phyloP scores from a whole-genome alignment of 352 stramenopile genomes.

The Pythium oligandrum region DNA sequence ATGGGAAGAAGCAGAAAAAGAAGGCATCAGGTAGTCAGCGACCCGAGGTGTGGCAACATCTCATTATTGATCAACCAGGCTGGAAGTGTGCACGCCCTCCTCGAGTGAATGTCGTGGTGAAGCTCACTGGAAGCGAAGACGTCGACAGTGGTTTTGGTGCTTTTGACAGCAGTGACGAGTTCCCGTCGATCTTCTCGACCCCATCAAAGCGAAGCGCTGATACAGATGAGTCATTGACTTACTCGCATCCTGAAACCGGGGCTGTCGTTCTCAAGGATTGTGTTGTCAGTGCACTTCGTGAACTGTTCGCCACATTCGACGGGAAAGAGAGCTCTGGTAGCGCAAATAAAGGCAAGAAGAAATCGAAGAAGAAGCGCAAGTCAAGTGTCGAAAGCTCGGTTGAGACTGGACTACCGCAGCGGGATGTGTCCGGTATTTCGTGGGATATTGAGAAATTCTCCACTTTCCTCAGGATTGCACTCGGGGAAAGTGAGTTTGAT shows the following conservation, averaged over 20 bases:
- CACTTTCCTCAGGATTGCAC: conserved; percentile 25
- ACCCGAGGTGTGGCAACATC: no score
- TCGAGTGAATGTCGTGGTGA: conserved; percentile 13
- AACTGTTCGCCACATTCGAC: conserved; percentile 11
- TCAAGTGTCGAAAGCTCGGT: conserved; percentile 2
- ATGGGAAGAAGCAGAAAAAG: background rate
- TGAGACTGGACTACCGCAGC: no score
- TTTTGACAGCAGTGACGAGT: conserved; percentile 5
- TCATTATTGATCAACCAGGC: no score
- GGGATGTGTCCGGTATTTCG: no score
- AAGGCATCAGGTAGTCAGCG: no score
- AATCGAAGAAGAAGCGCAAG: conserved; percentile 54
- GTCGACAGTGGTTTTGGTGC: conserved; percentile 1
- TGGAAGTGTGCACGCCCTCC: conserved; percentile 12
- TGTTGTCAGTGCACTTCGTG: conserved; percentile 3
- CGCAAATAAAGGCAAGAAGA: conserved; percentile 1
- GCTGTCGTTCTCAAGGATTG: conserved; percentile 5
- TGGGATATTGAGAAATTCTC: conserved; percentile 76
- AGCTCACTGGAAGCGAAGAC: conserved; percentile 6
- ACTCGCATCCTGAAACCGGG: conserved; percentile 2
- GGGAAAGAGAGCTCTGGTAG: background rate
- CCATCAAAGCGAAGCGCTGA: conserved; percentile 1
- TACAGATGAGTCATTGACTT: conserved; percentile 5
- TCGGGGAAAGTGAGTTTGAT: conserved; percentile 10
- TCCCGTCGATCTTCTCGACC: no score